These are phyloP conservation scores for Trichopus zeylanicus DNA, from an alignment of 116 monocot genomes.

Conservation along the genomic window DNA sequence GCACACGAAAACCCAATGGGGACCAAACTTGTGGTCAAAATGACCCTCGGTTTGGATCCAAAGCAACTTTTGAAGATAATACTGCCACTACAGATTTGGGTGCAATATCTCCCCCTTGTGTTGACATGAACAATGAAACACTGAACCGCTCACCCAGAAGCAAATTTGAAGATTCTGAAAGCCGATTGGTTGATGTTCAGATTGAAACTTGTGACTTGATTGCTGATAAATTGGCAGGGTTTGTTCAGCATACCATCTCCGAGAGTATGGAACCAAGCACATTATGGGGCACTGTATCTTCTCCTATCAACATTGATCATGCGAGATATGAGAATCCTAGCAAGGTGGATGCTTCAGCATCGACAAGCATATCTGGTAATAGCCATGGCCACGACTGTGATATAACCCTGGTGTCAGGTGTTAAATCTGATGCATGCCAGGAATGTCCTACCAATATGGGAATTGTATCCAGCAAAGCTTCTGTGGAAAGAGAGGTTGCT, in stretches of 20 bases:
- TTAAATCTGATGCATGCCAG: constrained; percentile 5
- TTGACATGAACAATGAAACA: constrained; percentile 9
- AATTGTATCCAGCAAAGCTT: constrained; percentile 6
- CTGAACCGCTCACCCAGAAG: constrained; percentile 6
- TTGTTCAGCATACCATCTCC: constrained; percentile 11
- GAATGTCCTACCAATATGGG: constrained; percentile 5
- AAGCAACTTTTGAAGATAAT: constrained; percentile 4
- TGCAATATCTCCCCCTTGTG: not conserved
- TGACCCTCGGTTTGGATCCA: not conserved
- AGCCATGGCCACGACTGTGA: not conserved
- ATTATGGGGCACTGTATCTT: constrained; percentile 6
- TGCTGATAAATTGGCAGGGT: constrained; percentile 9
- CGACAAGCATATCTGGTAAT: not conserved
- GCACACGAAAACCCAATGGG: constrained; percentile 4
- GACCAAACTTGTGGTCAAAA: constrained; percentile 4
- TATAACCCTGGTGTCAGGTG: not conserved
- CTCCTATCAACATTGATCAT: constrained; percentile 5
- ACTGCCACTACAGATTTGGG: not conserved
- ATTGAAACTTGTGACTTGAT: constrained; percentile 12
- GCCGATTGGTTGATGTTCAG: constrained; percentile 13
- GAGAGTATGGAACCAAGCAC: constrained; percentile 10
- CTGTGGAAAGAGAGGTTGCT: constrained; percentile 11
- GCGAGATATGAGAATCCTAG: not conserved
- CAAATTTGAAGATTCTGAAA: constrained; percentile 7
- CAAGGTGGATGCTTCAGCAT: not conserved